Percentiles rank a stretch among this genome's conserved stretches.
Conservation (phyloP, 768 basidiomycete species). For the Leccinum obscurum region DNA sequence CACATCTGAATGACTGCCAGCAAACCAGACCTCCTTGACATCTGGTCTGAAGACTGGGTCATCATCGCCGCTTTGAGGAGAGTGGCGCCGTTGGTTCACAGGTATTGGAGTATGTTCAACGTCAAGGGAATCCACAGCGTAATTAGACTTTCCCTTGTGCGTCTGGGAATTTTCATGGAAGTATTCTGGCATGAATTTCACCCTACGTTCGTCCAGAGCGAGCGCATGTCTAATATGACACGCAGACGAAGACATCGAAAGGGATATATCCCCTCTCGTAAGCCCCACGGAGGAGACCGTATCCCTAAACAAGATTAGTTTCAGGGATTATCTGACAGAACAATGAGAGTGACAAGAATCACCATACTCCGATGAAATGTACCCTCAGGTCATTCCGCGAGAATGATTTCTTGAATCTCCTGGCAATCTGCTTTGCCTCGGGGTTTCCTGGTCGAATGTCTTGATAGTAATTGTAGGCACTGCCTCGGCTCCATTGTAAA, state of each 20-base stretch:
- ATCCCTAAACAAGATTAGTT: background rate
- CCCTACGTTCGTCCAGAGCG: background rate
- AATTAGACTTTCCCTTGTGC: background rate
- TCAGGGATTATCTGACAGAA: background rate
- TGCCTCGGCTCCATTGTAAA: background rate
- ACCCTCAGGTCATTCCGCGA: background rate
- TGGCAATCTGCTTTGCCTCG: background rate
- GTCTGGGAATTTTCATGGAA: background rate
- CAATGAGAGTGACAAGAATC: background rate
- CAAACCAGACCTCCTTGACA: background rate
- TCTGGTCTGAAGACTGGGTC: background rate
- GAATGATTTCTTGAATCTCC: background rate
- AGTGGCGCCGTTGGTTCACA: accelerated
- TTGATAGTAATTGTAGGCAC: background rate
- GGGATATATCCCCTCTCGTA: background rate
- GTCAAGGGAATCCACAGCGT: background rate
- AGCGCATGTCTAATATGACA: background rate
- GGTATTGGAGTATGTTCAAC: background rate
- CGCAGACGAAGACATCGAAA: background rate
- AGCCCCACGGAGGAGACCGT: background rate
- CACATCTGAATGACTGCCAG: background rate
- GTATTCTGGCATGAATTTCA: background rate
- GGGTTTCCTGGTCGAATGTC: background rate
- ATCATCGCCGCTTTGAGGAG: background rate
- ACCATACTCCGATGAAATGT: background rate